Base-by-base conservation (phyloP, 2,329 filamentous ascomycete genomes). In the Colletotrichum godetiae region DNA sequence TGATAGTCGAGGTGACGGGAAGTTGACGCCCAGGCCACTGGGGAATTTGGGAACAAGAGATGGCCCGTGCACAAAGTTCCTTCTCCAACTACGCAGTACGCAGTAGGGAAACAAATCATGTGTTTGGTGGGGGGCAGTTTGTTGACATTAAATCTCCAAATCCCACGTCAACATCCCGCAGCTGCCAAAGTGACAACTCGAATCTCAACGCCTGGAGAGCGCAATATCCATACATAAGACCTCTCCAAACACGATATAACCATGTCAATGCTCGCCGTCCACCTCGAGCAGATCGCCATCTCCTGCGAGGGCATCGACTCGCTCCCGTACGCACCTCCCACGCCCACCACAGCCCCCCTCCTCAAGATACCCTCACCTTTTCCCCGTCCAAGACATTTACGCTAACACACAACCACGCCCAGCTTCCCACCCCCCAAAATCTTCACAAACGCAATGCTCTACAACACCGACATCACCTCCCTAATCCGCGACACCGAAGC, bases 401-500 rank as follows among this genome's bases (percentile, higher is more conserved):
- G 27, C 42, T 49, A n/a, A 49, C 42, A 49, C 8, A n/a, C 74
- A 27, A 27, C 2, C 61, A 19, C 60, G 75, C 66, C 61, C 76
- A 97, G 95, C 42, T 98, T 98, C 78, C 94, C 94, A 53, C 91
- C 91, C 2, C 94, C 96, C n/a, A 97, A 94, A 79, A 95, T 97
- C 79, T 99, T 98, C 85, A 97, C 95, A 77, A 98, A 97, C 82
- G 95, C 97, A 42, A 89, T 99, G 52, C 91, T 98, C 61, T 92
- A 93, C 69, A 92, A 92, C 76, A 92, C 95, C 82, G 97, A 99
- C 82, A 98, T 99, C 77, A 98, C 97, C 4, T 91, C 94, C 13
- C 87, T 99, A 60, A 98, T 99, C 79, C 94, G 97, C 74, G 97
- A 99, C 82, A 98, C 96, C 4, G 97, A 99, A 83, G 86, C 93